phyloP scores from a whole-genome alignment of 306 rosid species.

The Canavalia gladiata region DNA sequence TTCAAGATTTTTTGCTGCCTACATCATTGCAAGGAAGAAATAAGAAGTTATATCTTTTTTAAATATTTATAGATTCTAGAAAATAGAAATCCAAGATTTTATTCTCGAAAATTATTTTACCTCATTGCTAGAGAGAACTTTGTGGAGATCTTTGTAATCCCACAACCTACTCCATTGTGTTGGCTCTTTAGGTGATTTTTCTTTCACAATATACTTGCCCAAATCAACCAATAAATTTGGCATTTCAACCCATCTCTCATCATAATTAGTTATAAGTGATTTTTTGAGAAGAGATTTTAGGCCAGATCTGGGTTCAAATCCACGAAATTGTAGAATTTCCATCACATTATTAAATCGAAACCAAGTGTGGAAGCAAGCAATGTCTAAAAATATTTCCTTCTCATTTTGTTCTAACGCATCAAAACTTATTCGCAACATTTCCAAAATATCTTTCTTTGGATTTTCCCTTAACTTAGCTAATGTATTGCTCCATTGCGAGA shows the following conservation, averaged over 20 bases:
- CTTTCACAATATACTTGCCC: not conserved
- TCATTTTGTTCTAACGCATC: not conserved
- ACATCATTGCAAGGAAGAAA: not conserved
- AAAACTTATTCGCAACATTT: not conserved
- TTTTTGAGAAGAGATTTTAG: not conserved
- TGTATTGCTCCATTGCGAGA: constrained; percentile 37
- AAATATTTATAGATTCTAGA: not conserved
- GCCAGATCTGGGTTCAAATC: not conserved
- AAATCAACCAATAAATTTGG: not conserved
- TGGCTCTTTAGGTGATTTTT: not conserved
- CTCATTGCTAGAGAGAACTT: not conserved
- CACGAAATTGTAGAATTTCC: not conserved
- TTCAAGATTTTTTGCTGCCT: constrained; percentile 7
- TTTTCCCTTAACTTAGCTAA: constrained; percentile 13
- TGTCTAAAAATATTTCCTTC: constrained; percentile 29
- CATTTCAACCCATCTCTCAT: accelerated
- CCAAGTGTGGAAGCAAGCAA: not conserved
- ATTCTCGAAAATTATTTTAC: not conserved
- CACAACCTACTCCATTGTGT: constrained; percentile 44
- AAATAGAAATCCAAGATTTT: not conserved
- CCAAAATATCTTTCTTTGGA: not conserved
- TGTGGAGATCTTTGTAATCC: not conserved
- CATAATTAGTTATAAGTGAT: not conserved
- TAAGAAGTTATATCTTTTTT: not conserved
- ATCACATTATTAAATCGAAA: accelerated